A percentile compares a stretch with the other conserved stretches of the same genome.
Evolutionary conservation across 2,329 filamentous ascomycete species (phyloP).

Genomic region (Pseudopithomyces maydicus): DNA sequence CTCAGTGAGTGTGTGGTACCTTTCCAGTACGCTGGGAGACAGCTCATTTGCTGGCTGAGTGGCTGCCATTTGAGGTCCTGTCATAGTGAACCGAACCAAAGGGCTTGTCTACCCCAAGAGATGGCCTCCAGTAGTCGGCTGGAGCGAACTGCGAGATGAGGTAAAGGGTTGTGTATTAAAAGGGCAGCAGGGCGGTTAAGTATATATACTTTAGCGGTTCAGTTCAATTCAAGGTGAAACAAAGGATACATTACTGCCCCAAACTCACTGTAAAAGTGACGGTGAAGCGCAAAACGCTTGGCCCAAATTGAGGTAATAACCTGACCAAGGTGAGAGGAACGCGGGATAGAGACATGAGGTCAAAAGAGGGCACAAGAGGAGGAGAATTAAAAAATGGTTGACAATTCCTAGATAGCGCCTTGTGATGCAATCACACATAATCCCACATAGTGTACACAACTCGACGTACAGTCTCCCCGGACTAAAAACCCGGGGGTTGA

Average conservation of each 20-base stretch:
- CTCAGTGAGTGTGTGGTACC: neutral
- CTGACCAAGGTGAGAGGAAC: constrained; percentile 5
- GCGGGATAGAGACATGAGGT: too few relatives aligned
- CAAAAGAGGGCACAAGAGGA: neutral
- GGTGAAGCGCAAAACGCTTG: too few relatives aligned
- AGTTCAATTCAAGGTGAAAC: neutral
- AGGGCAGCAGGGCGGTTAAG: neutral
- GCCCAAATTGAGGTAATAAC: too few relatives aligned
- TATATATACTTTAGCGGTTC: neutral
- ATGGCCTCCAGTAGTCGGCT: too few relatives aligned
- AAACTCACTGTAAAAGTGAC: too few relatives aligned
- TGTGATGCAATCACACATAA: constrained; percentile 23
- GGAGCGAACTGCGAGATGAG: too few relatives aligned
- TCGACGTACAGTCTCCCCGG: neutral
- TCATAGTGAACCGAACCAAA: neutral
- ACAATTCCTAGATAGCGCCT: constrained; percentile 5
- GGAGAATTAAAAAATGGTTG: neutral
- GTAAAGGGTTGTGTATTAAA: too few relatives aligned
- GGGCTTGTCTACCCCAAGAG: too few relatives aligned
- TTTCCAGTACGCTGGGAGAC: neutral
- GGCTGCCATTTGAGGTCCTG: neutral
- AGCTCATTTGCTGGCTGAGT: neutral
- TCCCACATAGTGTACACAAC: constrained; percentile 34
- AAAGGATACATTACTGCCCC: too few relatives aligned
- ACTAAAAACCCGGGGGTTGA: constrained; percentile 95